Base-by-base conservation (phyloP, 345 rosid genomes). In the Hibiscus syriacus region DNA sequence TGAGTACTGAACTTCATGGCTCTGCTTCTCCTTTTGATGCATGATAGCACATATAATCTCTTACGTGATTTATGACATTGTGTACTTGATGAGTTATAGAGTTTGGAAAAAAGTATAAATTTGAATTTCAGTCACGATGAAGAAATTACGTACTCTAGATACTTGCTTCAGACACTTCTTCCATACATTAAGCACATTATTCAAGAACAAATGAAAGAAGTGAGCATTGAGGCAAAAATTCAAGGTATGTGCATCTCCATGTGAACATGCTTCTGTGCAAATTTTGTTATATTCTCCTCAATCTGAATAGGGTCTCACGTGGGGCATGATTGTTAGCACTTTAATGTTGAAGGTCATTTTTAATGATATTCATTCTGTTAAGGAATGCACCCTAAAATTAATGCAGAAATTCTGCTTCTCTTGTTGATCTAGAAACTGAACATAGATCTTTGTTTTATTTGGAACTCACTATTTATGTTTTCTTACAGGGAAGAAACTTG, bases 181-280 rank as follows among this genome's bases (percentile, higher is more conserved):
- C 90, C 97, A 10, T 59, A 58, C 60, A 26, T 83, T 66, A 82
- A 72, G 61, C 81, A 86, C 22, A 57, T 86, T 43, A 70, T 79
- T 70, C 66, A 69, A 43, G 86, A 80, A 23, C 95, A 90, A 68
- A 67, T 62, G 26, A 50, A 36, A 11, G 95, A 88, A 78, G 78
- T 50, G 74, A 30, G 69, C 43, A 6, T 70, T 25, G 89, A 84
- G 68, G 86, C 90, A 3, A 73, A 74, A 39, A 73, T 74, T 36
- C 69, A 1, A 59, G 92, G 92, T 90, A 82, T 34, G 64, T 36
- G 39, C 12, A 39, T 39, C 30, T 63, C 23, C 13, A 25, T 25
- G 53, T 43, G 22, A 16, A 6, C 53, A 41, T 23, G 34, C 1
- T 63, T 43, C 3, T 4, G 1, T 25, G 67, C 53, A 63, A 41